Base-by-base conservation (phyloP, 108 stramenopile genomes). In the Asterionellopsis glacialis region DNA sequence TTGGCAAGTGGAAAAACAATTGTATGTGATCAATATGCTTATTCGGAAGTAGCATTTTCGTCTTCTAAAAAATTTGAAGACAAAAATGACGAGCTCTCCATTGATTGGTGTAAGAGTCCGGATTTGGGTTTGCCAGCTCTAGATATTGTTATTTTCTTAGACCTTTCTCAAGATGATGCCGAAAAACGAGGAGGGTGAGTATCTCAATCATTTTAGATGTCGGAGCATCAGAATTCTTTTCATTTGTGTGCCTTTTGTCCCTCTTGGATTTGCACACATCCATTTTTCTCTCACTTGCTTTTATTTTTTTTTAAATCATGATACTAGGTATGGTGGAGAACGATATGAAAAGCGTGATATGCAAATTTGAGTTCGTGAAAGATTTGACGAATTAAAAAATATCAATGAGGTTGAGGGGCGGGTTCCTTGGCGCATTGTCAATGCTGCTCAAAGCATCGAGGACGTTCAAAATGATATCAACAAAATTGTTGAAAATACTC, bases 21-120 rank as follows among this genome's bases (percentile, higher is more conserved):
- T 26, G 69, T 98, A 13, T 98, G 98, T 57, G 98, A 98, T 73
- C 79, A 96, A 41, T 98, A 98, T 76, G 96, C 95, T 18, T 95
- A 98, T 70, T 90, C 87, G 41, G 99, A 98, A 26, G 98, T 99
- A 21, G 98, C 98, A 18, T 99, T 98, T 81, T 90, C 93, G 0
- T 84, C 94, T 19, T 87, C 97, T 67, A 99, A 99, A 69, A 45
- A 38, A 9, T 61, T 50, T 27, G 67, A 73, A 64, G 75, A 73
- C 41, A 45, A 76, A 48, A 62, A 73, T 33, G 45, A 68, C 51
- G 33, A 19, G 4, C 62, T 93, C 60, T 50, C 74, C 38, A 60
- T 96, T 59, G 81, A 89, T 26, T 98, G 97, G 97, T 98, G 97
- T 66, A 79, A 81, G 59, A 73, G 79, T 43, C 85, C 92, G 39